Conservation (phyloP, 2,329 filamentous ascomycete species). For the Orbilia brochopaga region DNA sequence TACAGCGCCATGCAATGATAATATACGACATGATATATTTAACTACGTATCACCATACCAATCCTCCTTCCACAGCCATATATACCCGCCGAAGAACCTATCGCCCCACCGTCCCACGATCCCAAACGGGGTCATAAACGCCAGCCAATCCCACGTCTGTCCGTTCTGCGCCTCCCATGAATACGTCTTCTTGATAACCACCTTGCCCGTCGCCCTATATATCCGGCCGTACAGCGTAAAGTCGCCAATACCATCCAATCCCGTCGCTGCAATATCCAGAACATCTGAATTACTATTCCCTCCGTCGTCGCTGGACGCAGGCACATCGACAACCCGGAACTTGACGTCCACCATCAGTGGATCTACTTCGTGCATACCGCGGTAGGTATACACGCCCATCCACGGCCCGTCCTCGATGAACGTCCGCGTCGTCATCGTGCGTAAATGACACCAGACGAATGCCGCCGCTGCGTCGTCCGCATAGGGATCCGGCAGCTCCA, state of each 20-base stretch:
- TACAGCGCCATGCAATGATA: too few relatives aligned
- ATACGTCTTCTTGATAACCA: slow-evolving; percentile 28
- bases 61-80: slow-evolving; percentile 48
- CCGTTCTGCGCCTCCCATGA: background rate
- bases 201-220: slow-evolving; percentile 24
- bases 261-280: slow-evolving; percentile 19
- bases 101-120: slow-evolving; percentile 38
- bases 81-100: slow-evolving; percentile 9
- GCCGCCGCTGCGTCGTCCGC: slow-evolving; percentile 15
- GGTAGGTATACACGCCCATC: slow-evolving; percentile 38
- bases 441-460: slow-evolving; percentile 43
- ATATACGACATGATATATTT: slow-evolving; percentile 12
- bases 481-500: slow-evolving; percentile 23
- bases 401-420: slow-evolving; percentile 35
- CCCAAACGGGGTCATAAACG: slow-evolving; percentile 47
- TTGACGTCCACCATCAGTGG: slow-evolving; percentile 28
- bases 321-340: slow-evolving; percentile 15
- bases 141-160: slow-evolving; percentile 26
- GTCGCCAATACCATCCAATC: slow-evolving; percentile 12
- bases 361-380: slow-evolving; percentile 13
- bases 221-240: slow-evolving; percentile 34
- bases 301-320: background rate
- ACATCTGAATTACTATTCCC: background rate
- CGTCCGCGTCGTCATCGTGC: slow-evolving; percentile 27
- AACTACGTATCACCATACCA: too few relatives aligned